Conservation (phyloP, 345 rosid species). For the Sonneratia alba region DNA sequence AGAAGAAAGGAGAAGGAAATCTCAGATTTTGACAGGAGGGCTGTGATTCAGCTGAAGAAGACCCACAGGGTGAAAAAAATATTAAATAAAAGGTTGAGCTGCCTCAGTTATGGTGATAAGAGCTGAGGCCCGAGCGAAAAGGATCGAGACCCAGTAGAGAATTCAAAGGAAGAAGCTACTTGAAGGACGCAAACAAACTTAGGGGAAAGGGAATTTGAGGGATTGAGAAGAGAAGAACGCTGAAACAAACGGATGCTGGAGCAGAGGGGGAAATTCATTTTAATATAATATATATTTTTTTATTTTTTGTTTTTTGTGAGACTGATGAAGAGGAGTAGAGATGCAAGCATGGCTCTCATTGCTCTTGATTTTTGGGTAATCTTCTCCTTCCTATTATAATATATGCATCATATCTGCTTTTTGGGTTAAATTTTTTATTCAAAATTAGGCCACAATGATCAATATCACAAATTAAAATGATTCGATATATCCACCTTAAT, state of each 20-base stretch:
- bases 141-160: background rate
- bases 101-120: slow-evolving; percentile 2
- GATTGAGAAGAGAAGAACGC: background rate
- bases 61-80: background rate
- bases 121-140: background rate
- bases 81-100: background rate
- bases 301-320: background rate
- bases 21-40: slow-evolving; percentile 4
- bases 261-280: no score
- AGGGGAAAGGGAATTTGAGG: background rate
- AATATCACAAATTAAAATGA: no score
- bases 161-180: slow-evolving; percentile 1
- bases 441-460: no score
- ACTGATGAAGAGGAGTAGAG: background rate
- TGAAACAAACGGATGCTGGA: no score
- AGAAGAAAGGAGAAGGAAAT: background rate
- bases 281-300: no score
- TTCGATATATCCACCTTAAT: no score
- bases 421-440: no score
- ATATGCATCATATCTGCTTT: no score
- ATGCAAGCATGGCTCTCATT: no score
- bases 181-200: background rate
- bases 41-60: background rate
- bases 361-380: background rate
- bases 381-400: background rate